Evolutionary conservation across 495 filamentous ascomycete genomes (phyloP).

Genomic region (Friedmanniomyces simplex): DNA sequence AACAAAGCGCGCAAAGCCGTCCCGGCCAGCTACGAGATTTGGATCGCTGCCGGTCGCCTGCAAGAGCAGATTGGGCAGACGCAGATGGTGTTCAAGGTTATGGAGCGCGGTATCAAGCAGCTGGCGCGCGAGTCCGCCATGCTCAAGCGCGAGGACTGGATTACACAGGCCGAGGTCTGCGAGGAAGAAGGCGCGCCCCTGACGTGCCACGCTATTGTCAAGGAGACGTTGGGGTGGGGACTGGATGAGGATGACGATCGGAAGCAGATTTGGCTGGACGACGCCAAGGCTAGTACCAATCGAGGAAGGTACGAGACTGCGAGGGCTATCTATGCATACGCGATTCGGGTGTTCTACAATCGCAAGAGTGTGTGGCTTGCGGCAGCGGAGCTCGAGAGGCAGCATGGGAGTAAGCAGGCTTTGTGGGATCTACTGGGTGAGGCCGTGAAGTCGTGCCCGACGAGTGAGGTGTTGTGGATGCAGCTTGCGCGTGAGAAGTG

Average conservation of each 20-base stretch:
- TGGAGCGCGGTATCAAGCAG: conserved; percentile 88
- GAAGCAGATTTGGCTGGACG: conserved; percentile 89
- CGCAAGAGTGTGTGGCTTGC: conserved; percentile 78
- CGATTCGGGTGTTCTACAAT: conserved; percentile 74
- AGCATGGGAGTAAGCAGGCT: conserved; percentile 75
- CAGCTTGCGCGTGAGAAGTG: conserved; percentile 90
- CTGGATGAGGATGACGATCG: conserved; percentile 95
- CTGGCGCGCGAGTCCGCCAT: conserved; percentile 86
- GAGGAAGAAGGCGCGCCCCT: conserved; percentile 83
- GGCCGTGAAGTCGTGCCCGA: conserved; percentile 83
- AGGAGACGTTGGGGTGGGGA: conserved; percentile 85
- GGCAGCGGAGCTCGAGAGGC: conserved; percentile 81
- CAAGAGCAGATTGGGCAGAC: conserved; percentile 79
- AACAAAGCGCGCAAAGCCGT: conserved; percentile 92
- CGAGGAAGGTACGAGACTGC: conserved; percentile 80
- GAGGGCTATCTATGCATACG: conserved; percentile 85
- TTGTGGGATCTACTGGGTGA: conserved; percentile 81
- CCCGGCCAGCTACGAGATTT: conserved; percentile 84
- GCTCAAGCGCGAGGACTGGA: conserved; percentile 95
- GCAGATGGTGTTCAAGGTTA: conserved; percentile 64
- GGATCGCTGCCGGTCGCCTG: conserved; percentile 86
- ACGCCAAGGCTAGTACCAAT: conserved; percentile 67
- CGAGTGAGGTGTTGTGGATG: conserved; percentile 88
- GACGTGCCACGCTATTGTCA: conserved; percentile 79
- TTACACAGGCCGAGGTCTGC: conserved; percentile 85